phyloP scores from a whole-genome alignment of 768 basidiomycete species.

The Amanita phalloides region DNA sequence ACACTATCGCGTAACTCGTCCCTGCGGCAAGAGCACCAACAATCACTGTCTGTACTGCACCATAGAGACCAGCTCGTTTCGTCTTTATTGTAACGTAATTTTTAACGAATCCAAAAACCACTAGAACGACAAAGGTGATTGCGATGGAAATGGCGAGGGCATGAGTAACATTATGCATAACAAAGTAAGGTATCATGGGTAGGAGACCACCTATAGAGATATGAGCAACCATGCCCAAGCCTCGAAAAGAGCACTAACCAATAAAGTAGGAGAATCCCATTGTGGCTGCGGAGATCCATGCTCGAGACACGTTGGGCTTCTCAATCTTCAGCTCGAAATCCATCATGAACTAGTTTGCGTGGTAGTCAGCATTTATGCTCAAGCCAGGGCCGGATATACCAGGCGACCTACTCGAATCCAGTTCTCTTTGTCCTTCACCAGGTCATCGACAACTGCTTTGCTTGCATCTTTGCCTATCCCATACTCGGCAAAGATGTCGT shows the following conservation, averaged over 20 bases:
- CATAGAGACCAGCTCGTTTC: background rate
- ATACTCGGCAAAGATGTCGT: background rate
- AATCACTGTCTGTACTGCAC: background rate
- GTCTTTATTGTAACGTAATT: conserved; percentile 1
- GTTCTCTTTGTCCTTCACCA: background rate
- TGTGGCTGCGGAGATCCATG: background rate
- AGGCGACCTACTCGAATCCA: background rate
- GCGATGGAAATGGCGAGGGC: background rate
- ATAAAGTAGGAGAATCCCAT: conserved; percentile 1
- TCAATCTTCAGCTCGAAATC: background rate
- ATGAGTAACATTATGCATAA: background rate
- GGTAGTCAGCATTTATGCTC: background rate
- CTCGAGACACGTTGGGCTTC: background rate
- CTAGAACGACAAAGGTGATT: background rate
- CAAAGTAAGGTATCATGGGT: background rate
- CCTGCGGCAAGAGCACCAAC: background rate
- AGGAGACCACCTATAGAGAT: background rate
- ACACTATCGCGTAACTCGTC: background rate
- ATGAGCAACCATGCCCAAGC: background rate
- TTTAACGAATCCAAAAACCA: background rate
- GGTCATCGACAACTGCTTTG: background rate
- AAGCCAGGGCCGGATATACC: background rate
- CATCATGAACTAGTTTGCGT: conserved; percentile 1
- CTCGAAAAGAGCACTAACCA: background rate
- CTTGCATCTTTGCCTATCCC: background rate